Evolutionary conservation across 1,139 yeast species (phyloP).

Genomic region (Nakaseomyces sp.): DNA sequence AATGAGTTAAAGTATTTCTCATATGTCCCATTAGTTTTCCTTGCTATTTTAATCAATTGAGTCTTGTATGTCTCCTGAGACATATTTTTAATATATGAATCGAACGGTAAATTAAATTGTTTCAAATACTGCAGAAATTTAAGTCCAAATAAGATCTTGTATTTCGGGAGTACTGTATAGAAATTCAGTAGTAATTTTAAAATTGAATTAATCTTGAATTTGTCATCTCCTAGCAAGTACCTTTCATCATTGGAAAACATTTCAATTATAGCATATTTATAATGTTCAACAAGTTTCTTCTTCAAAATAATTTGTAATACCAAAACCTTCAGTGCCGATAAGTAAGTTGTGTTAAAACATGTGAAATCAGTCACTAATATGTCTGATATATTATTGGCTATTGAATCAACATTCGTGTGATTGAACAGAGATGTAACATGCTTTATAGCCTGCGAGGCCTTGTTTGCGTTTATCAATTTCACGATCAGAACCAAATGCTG

Average conservation of each 20-base stretch:
- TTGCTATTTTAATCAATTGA: slow-evolving; percentile 13
- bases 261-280: slow-evolving; percentile 14
- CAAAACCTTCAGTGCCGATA: slow-evolving; percentile 25
- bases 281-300: slow-evolving; percentile 11
- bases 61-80: slow-evolving; percentile 14
- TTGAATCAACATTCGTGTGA: slow-evolving; percentile 16
- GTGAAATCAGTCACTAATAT: slow-evolving; percentile 24
- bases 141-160: slow-evolving; percentile 24
- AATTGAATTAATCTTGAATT: slow-evolving; percentile 17
- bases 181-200: slow-evolving; percentile 26
- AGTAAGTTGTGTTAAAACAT: slow-evolving; percentile 18
- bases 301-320: slow-evolving; percentile 24
- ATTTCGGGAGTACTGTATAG: slow-evolving; percentile 17
- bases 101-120: slow-evolving; percentile 19
- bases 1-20: slow-evolving; percentile 11
- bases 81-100: slow-evolving; percentile 23
- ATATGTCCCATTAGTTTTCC: background rate
- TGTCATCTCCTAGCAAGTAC: slow-evolving; percentile 17
- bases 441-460: slow-evolving; percentile 10
- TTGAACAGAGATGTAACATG: slow-evolving; percentile 23
- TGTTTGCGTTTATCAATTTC: slow-evolving; percentile 15
- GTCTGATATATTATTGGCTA: slow-evolving; percentile 14
- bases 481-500: slow-evolving; percentile 24
- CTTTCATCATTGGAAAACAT: slow-evolving; percentile 25
- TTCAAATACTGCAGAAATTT: slow-evolving; percentile 27